phyloP scores from a whole-genome alignment of 2,329 filamentous ascomycete species.

The Plectosphaerella plurivora region DNA sequence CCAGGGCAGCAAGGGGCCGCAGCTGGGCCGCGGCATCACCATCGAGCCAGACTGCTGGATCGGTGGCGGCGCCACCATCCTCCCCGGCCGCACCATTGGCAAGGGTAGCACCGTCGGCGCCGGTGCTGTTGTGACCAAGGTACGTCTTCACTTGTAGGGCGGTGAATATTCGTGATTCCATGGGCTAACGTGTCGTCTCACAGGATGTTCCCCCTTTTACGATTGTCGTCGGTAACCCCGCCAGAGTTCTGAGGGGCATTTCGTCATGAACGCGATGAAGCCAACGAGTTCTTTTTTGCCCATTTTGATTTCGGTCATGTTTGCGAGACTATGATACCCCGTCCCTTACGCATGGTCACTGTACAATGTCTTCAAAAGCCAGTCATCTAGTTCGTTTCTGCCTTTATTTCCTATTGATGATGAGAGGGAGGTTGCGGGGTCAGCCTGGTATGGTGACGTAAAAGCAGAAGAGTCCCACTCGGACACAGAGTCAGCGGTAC shows the following conservation, averaged over 20 bases:
- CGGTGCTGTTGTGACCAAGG: slow-evolving; percentile 80
- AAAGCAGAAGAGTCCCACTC: neutral
- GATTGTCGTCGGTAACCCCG: slow-evolving; percentile 68
- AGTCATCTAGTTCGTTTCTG: neutral
- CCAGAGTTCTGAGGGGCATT: slow-evolving; percentile 46
- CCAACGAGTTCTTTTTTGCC: neutral
- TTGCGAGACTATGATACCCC: neutral
- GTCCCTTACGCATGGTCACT: neutral
- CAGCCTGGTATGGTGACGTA: too few species aligned
- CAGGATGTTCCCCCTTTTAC: slow-evolving; percentile 63
- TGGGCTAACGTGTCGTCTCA: slow-evolving; percentile 12
- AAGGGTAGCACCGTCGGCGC: slow-evolving; percentile 76
- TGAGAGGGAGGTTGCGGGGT: too few species aligned
- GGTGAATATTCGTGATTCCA: neutral
- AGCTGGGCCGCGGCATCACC: slow-evolving; percentile 64
- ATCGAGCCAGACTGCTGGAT: slow-evolving; percentile 88
- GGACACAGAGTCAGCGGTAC: too few species aligned
- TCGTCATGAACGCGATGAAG: slow-evolving; percentile 2
- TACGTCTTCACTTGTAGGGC: slow-evolving; percentile 21
- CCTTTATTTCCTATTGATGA: too few species aligned
- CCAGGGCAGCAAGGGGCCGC: slow-evolving; percentile 68
- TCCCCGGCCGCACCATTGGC: slow-evolving; percentile 77
- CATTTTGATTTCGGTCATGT: neutral
- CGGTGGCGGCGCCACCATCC: slow-evolving; percentile 70
- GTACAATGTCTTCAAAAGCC: neutral